Evolutionary conservation across 192 early-diverging fungal species (phyloP).

Genomic region (Thamnidium elegans): DNA sequence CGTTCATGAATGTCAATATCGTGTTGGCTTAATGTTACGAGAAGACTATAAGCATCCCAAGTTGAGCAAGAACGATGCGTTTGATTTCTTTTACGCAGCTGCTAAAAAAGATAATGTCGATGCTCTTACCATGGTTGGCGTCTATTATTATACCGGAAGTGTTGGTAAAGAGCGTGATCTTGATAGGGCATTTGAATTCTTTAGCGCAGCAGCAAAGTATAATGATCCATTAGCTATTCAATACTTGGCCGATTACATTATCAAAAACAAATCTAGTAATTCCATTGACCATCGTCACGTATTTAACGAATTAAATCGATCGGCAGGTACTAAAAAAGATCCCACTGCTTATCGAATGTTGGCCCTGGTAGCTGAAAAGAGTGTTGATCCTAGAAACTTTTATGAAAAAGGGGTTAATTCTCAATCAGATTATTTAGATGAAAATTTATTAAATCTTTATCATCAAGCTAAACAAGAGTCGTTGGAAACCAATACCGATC

Average conservation of each 20-base stretch:
- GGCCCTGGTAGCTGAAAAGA: neutral
- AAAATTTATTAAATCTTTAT: neutral
- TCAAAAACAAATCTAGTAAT: no score
- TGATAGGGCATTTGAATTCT: neutral
- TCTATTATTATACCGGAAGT: neutral
- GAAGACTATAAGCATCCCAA: neutral
- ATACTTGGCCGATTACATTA: conserved; percentile 3
- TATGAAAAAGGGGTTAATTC: neutral
- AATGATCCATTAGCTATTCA: neutral
- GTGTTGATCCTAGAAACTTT: neutral
- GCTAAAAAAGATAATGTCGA: neutral
- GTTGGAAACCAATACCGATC: neutral
- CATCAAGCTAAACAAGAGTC: neutral
- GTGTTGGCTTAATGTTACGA: neutral
- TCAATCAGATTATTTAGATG: neutral
- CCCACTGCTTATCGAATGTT: neutral
- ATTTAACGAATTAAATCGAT: neutral
- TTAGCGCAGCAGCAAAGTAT: neutral
- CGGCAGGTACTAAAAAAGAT: neutral
- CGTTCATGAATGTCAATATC: neutral
- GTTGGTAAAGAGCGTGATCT: neutral
- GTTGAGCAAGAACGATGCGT: neutral
- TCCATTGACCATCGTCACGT: neutral
- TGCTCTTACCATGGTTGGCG: neutral
- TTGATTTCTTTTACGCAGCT: neutral